Evolutionary conservation across 768 basidiomycete genomes (phyloP).

Genomic region (Hypsizygus marmoreus): DNA sequence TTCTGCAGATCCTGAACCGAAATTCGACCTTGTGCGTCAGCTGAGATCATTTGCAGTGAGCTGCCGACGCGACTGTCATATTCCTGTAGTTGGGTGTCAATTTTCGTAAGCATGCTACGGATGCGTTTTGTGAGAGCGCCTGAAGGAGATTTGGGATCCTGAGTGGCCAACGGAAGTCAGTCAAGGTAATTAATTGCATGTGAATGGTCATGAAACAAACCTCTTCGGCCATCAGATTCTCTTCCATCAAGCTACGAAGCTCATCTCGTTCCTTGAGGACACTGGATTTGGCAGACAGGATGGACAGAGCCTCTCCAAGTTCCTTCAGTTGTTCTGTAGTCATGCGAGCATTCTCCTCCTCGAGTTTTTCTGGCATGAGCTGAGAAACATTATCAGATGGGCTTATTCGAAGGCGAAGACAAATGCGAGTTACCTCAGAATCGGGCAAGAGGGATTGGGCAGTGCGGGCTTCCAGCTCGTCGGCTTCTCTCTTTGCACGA

Average conservation of each 20-base stretch:
- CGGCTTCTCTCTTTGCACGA: constrained; percentile 78
- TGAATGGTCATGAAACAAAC: constrained; percentile 47
- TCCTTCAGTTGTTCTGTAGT: constrained; percentile 95
- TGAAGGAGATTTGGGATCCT: constrained; percentile 80
- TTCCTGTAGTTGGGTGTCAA: constrained; percentile 88
- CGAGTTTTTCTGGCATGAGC: constrained; percentile 63
- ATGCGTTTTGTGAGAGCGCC: constrained; percentile 95
- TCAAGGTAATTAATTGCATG: background rate
- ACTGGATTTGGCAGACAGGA: constrained; percentile 91
- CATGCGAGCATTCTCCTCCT: constrained; percentile 86
- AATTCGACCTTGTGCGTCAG: constrained; percentile 86
- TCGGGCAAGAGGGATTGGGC: constrained; percentile 87
- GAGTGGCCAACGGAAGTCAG: constrained; percentile 2
- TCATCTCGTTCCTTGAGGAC: constrained; percentile 96
- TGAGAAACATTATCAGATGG: constrained; percentile 24
- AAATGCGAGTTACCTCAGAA: constrained; percentile 63
- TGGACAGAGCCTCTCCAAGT: constrained; percentile 85
- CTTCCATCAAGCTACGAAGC: constrained; percentile 88
- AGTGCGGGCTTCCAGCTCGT: constrained; percentile 74
- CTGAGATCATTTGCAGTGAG: constrained; percentile 83
- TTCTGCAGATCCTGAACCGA: constrained; percentile 87
- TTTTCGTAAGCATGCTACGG: constrained; percentile 92
- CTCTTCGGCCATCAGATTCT: constrained; percentile 88
- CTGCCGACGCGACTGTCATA: constrained; percentile 89
- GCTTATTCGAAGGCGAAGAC: background rate